Evolutionary conservation across 768 basidiomycete genomes (phyloP).

Genomic region (Suillus subalutaceus): DNA sequence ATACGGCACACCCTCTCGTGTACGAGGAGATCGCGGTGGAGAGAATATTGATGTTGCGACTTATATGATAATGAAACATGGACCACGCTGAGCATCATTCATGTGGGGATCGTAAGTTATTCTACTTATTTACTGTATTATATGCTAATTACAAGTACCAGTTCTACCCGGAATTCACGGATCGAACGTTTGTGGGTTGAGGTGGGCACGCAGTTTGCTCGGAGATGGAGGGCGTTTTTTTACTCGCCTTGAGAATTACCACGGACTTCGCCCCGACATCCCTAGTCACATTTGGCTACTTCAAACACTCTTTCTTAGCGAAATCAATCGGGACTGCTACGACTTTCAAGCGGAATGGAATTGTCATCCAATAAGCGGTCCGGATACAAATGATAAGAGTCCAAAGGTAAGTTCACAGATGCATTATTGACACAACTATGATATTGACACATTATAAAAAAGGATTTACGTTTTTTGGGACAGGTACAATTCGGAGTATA

Average conservation of each 20-base stretch:
- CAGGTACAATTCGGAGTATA: constrained; percentile 16
- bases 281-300: background rate
- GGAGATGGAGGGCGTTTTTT: background rate
- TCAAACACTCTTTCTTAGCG: background rate
- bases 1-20: background rate
- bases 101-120: background rate
- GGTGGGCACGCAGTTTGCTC: background rate
- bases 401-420: background rate
- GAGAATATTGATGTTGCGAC: background rate
- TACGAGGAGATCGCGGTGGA: background rate
- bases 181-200: background rate
- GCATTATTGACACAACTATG: background rate
- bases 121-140: no score
- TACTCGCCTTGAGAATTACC: background rate
- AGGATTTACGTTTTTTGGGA: constrained; percentile 13
- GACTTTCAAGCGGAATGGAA: background rate
- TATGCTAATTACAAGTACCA: no score
- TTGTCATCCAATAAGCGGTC: background rate
- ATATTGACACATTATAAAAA: constrained; percentile 1
- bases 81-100: background rate
- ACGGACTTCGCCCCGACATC: background rate
- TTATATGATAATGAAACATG: background rate
- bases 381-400: background rate
- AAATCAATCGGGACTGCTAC: background rate
- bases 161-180: background rate